These are phyloP conservation scores for Leishmania arabica DNA, from an alignment of 208 protist species.

Conservation along the genomic window DNA sequence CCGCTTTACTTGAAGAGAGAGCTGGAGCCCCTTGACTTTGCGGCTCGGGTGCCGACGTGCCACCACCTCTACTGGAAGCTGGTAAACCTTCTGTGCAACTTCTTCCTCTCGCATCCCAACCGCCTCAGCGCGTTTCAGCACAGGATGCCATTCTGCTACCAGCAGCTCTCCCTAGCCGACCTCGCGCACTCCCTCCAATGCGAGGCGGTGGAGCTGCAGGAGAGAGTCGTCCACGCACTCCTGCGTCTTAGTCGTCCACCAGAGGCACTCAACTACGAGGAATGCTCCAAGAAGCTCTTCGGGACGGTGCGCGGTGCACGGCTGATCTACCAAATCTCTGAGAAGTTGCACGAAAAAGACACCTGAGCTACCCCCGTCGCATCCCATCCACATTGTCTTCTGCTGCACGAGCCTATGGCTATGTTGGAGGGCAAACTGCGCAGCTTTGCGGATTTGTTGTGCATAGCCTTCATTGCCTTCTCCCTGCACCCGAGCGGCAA, in stretches of 20 bases:
- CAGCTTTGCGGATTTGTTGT: neutral
- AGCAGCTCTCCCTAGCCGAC: conserved; percentile 33
- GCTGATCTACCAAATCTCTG: conserved; percentile 42
- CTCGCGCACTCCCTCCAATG: conserved; percentile 17
- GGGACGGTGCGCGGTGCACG: conserved; percentile 39
- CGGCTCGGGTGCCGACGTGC: conserved; percentile 8
- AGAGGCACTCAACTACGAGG: conserved; percentile 36
- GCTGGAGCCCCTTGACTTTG: conserved; percentile 13
- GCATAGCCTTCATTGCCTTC: neutral
- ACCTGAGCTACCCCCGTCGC: neutral
- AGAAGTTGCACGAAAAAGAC: conserved; percentile 17
- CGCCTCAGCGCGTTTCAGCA: conserved; percentile 22
- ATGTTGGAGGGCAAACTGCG: neutral
- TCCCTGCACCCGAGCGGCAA: neutral
- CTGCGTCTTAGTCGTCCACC: conserved; percentile 12
- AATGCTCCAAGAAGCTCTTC: conserved; percentile 52
- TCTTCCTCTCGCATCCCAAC: conserved; percentile 9
- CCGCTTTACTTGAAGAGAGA: conserved; percentile 19
- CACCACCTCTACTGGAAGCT: conserved; percentile 37
- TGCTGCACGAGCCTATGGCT: neutral
- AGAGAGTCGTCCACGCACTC: conserved; percentile 19
- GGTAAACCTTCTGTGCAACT: conserved; percentile 20
- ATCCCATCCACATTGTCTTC: neutral
- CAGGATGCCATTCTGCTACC: conserved; percentile 22
- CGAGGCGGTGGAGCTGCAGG: conserved; percentile 12